phyloP scores from a whole-genome alignment of 208 protist genomes.

The Trichomonas gallinae region DNA sequence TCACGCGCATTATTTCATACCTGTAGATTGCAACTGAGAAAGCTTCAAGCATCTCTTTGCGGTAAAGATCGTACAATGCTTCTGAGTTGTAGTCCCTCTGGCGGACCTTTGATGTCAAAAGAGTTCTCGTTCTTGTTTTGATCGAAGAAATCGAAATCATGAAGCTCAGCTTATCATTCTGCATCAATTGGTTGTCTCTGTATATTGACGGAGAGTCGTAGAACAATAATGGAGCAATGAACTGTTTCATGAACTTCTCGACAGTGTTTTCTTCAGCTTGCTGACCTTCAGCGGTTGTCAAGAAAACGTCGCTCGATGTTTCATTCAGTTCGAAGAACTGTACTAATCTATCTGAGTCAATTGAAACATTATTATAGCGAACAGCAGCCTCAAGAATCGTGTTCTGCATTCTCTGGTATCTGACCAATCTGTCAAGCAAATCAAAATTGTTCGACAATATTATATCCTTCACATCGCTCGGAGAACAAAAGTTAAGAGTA shows the following conservation, averaged over 20 bases:
- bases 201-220: not conserved
- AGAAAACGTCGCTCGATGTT: not conserved
- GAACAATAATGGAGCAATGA: not conserved
- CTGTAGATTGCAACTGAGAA: not conserved
- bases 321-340: not conserved
- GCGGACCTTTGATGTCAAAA: not conserved
- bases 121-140: not conserved
- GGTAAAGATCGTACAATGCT: not conserved
- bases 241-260: not conserved
- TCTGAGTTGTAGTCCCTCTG: not conserved
- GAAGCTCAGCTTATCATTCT: not conserved
- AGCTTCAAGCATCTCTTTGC: not conserved
- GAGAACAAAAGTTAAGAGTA: not conserved
- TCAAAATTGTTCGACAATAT: not conserved
- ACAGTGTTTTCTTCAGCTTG: not conserved
- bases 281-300: not conserved
- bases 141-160: not conserved
- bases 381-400: not conserved
- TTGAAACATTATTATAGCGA: not conserved
- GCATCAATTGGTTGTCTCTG: not conserved
- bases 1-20: not conserved
- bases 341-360: not conserved
- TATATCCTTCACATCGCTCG: not conserved
- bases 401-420: not conserved
- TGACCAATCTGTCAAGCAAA: not conserved